Conservation (phyloP, 2,329 filamentous ascomycete genomes). For the Talaromyces atroroseus region DNA sequence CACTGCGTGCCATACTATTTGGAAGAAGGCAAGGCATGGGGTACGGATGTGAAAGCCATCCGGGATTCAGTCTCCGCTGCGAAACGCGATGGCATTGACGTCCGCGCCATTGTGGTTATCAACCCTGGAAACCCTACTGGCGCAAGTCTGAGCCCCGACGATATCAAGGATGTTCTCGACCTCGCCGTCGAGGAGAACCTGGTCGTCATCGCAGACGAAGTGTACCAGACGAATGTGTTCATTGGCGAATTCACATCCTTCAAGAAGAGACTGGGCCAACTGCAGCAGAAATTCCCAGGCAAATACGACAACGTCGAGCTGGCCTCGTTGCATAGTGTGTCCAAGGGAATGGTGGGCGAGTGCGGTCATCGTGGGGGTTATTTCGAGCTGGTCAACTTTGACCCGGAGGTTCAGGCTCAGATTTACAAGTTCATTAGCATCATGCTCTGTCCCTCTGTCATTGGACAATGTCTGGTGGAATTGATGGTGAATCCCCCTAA, state of each 20-base stretch:
- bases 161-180: constrained; percentile 79
- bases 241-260: constrained; percentile 90
- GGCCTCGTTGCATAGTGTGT: constrained; percentile 84
- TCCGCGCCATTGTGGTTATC: constrained; percentile 92
- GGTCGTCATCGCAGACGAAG: constrained; percentile 90
- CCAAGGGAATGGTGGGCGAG: constrained; percentile 98
- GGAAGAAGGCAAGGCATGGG: constrained; percentile 80
- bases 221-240: constrained; percentile 99
- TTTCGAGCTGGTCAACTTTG: constrained; percentile 91
- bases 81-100: constrained; percentile 70
- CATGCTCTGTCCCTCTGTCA: constrained; percentile 89
- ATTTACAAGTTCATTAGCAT: constrained; percentile 99
- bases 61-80: constrained; percentile 68
- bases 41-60: constrained; percentile 78
- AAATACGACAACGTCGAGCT: constrained; percentile 83
- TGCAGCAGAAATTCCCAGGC: constrained; percentile 68
- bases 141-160: constrained; percentile 69
- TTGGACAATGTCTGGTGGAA: constrained; percentile 94
- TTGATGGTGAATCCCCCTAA: constrained; percentile 95
- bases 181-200: constrained; percentile 80
- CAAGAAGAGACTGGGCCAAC: constrained; percentile 75
- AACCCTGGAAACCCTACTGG: constrained; percentile 98
- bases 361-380: constrained; percentile 96
- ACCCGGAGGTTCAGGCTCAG: constrained; percentile 76
- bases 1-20: constrained; percentile 89